phyloP scores from a whole-genome alignment of 2,329 filamentous ascomycete species.

The Claviceps maximensis region DNA sequence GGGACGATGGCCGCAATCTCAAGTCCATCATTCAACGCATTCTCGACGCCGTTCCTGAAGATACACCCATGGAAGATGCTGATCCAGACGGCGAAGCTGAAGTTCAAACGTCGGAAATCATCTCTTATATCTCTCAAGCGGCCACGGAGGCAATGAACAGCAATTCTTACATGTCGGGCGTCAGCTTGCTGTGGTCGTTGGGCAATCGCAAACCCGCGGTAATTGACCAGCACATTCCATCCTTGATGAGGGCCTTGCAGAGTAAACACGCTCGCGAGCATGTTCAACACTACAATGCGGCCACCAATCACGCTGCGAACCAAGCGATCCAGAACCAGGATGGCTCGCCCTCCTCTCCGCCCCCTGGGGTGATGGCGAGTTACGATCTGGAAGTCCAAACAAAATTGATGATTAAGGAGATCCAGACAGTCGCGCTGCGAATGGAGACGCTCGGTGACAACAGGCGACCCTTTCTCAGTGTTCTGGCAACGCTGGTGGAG shows the following conservation, averaged over 20 bases:
- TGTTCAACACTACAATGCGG: constrained; percentile 58
- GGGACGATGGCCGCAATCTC: constrained; percentile 56
- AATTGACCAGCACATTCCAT: constrained; percentile 77
- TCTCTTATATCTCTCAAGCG: constrained; percentile 69
- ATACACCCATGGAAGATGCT: constrained; percentile 55
- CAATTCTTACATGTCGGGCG: constrained; percentile 69
- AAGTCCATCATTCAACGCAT: constrained; percentile 67
- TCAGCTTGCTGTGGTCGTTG: constrained; percentile 89
- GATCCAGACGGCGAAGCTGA: constrained; percentile 79
- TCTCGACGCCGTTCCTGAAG: constrained; percentile 78
- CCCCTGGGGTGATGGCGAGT: constrained; percentile 45
- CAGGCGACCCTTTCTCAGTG: constrained; percentile 83
- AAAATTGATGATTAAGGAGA: constrained; percentile 83
- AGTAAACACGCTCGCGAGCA: constrained; percentile 88
- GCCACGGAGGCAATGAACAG: constrained; percentile 78
- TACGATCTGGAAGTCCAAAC: constrained; percentile 84
- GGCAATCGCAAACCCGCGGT: constrained; percentile 72
- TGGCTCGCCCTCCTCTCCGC: constrained; percentile 37
- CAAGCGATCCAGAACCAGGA: constrained; percentile 34
- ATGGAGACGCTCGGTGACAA: constrained; percentile 91
- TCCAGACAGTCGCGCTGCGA: constrained; percentile 79
- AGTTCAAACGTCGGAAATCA: constrained; percentile 72
- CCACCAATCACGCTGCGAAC: constrained; percentile 36
- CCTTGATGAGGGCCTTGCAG: constrained; percentile 87
- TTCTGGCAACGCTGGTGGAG: constrained; percentile 87